phyloP scores from a whole-genome alignment of 768 basidiomycete genomes.

The Neoboletus magnificus region DNA sequence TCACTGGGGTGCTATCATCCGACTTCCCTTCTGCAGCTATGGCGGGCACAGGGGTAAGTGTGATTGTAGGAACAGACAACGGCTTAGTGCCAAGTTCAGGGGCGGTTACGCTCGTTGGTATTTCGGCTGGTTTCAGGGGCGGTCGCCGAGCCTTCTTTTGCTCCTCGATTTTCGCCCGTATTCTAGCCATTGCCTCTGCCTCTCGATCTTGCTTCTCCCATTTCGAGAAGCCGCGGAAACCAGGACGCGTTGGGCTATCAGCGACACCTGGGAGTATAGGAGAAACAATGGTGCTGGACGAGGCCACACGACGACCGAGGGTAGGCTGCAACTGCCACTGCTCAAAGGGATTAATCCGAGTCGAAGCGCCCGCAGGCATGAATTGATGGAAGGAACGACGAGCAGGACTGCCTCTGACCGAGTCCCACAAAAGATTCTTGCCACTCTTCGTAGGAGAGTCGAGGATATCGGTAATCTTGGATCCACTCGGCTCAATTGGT shows the following conservation, averaged over 20 bases:
- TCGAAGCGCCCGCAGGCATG: constrained; percentile 39
- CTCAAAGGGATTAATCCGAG: constrained; percentile 52
- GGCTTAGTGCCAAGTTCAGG: constrained; percentile 22
- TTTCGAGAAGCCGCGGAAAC: constrained; percentile 58
- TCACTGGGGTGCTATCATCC: constrained; percentile 4
- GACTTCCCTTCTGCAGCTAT: constrained; percentile 4
- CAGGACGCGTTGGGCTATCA: constrained; percentile 55
- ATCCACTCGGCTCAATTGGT: constrained; percentile 39
- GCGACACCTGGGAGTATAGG: constrained; percentile 33
- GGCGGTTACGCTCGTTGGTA: constrained; percentile 23
- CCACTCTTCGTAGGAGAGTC: constrained; percentile 43
- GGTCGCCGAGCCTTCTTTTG: constrained; percentile 39
- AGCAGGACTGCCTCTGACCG: constrained; percentile 43
- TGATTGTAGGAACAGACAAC: constrained; percentile 26
- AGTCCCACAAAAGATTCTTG: constrained; percentile 70
- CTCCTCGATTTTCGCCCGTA: constrained; percentile 53
- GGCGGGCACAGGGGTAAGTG: constrained; percentile 24
- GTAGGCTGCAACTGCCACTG: constrained; percentile 31
- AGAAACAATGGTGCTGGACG: constrained; percentile 29
- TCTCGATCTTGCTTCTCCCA: constrained; percentile 88
- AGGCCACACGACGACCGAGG: constrained; percentile 44
- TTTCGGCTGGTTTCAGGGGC: constrained; percentile 35
- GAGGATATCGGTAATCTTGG: constrained; percentile 39
- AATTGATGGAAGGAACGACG: constrained; percentile 47
- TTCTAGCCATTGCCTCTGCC: constrained; percentile 71